Evolutionary conservation across 345 rosid species (phyloP).

Genomic region (Eucalyptus erythrocorys): DNA sequence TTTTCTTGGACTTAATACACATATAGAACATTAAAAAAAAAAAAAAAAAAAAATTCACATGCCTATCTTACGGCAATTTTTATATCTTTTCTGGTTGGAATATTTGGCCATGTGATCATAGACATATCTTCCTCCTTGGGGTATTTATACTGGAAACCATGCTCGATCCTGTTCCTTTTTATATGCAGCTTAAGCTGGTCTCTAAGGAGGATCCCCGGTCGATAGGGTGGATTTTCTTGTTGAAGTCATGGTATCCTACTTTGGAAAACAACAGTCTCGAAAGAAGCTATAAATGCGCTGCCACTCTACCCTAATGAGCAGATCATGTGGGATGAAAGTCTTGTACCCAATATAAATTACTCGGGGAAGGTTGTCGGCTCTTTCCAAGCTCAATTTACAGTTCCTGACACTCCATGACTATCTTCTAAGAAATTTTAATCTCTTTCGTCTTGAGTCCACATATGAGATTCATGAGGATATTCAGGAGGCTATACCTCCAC

Average conservation of each 20-base stretch:
- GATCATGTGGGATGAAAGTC: constrained; percentile 99
- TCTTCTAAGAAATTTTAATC: constrained; percentile 91
- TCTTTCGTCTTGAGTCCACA: constrained; percentile 95
- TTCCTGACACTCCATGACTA: constrained; percentile 95
- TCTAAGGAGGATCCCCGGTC: constrained; percentile 85
- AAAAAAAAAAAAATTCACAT: neutral
- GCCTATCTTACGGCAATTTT: neutral
- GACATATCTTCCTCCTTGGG: neutral
- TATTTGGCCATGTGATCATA: neutral
- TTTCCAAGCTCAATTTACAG: constrained; percentile 95
- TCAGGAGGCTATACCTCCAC: constrained; percentile 95
- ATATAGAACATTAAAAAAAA: neutral
- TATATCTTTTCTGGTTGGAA: neutral
- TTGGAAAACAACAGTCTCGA: constrained; percentile 90
- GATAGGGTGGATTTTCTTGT: constrained; percentile 72
- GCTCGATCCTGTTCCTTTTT: neutral
- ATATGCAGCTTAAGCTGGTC: constrained; percentile 77
- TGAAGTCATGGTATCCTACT: constrained; percentile 91
- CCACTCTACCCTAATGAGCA: constrained; percentile 99
- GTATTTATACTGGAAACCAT: neutral
- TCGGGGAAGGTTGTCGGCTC: constrained; percentile 99
- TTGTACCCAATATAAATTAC: constrained; percentile 96
- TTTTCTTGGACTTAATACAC: neutral
- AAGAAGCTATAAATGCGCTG: constrained; percentile 96
- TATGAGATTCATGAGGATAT: constrained; percentile 99